These are phyloP conservation scores for Gypsophila paniculata DNA, from an alignment of 179 eudicot species.

Conservation along the genomic window DNA sequence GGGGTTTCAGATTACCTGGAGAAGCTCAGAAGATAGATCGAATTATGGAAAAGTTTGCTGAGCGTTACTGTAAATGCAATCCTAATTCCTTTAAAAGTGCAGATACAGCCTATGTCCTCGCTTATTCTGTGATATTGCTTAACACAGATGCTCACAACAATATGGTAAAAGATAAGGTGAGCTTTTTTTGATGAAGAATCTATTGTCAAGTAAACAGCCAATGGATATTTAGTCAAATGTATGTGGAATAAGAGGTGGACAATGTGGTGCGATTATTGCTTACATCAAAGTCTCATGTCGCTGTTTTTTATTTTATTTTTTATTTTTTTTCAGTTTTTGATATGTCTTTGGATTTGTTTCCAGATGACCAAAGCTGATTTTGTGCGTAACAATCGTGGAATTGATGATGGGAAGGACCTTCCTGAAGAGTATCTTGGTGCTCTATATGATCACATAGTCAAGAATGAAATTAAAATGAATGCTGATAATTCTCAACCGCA, in stretches of 20 bases:
- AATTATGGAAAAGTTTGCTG: slow-evolving; percentile 96
- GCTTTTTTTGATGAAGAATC: slow-evolving; percentile 16
- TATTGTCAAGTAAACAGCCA: no score
- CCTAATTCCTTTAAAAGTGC: slow-evolving; percentile 86
- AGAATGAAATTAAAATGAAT: slow-evolving; percentile 88
- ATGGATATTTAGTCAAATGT: no score
- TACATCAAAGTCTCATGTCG: no score
- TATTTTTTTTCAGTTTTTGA: slow-evolving; percentile 4
- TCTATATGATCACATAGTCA: slow-evolving; percentile 87
- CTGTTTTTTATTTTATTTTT: no score
- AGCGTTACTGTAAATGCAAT: slow-evolving; percentile 93
- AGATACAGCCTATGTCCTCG: slow-evolving; percentile 96
- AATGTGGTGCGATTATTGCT: no score
- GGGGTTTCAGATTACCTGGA: slow-evolving; percentile 94
- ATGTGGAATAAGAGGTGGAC: no score
- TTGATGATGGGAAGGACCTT: slow-evolving; percentile 91
- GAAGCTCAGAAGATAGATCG: slow-evolving; percentile 98
- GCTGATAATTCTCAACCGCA: slow-evolving; percentile 74
- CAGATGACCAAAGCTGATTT: slow-evolving; percentile 97
- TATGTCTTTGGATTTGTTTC: slow-evolving; percentile 23
- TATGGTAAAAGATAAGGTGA: slow-evolving; percentile 97
- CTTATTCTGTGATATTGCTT: slow-evolving; percentile 94
- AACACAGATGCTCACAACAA: slow-evolving; percentile 90
- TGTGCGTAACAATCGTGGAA: slow-evolving; percentile 90
- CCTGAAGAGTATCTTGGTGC: slow-evolving; percentile 82